phyloP scores from a whole-genome alignment of 352 stramenopile genomes.

The Phytopythium oedochilum region DNA sequence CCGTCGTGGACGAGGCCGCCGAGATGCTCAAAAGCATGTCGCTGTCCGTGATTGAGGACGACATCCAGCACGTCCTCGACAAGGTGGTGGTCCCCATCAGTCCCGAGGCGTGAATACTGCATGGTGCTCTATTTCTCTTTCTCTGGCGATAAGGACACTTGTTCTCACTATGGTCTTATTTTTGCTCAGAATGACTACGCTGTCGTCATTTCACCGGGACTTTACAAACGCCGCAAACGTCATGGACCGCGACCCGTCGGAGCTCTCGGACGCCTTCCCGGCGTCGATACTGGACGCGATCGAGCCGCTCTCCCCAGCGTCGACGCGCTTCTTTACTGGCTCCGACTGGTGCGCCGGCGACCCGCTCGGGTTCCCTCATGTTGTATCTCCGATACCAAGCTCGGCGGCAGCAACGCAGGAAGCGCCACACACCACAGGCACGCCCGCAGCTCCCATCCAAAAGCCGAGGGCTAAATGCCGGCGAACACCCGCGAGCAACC shows the following conservation, averaged over 20 bases:
- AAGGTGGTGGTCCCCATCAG: neutral
- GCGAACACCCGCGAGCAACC: neutral
- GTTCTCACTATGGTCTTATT: too few relatives aligned
- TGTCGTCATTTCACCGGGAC: too few relatives aligned
- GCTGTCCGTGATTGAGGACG: neutral
- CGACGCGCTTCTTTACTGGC: neutral
- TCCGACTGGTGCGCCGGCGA: neutral
- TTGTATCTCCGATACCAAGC: neutral
- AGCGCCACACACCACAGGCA: neutral
- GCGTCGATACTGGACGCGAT: neutral
- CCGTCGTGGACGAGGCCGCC: neutral
- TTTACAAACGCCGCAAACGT: too few relatives aligned
- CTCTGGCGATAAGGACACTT: neutral
- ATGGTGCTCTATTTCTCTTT: too few relatives aligned
- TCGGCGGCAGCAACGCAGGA: neutral
- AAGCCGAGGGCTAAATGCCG: neutral
- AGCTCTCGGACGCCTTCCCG: neutral
- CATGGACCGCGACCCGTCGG: neutral
- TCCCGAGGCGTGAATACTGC: too few relatives aligned
- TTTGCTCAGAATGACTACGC: too few relatives aligned
- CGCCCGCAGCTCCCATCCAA: neutral
- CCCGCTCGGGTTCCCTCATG: too few relatives aligned
- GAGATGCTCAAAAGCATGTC: neutral
- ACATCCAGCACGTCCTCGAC: neutral
- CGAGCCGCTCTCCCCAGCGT: neutral